These are phyloP conservation scores for Colletotrichum camelliae DNA, from an alignment of 2,329 filamentous ascomycete species.

Conservation along the genomic window DNA sequence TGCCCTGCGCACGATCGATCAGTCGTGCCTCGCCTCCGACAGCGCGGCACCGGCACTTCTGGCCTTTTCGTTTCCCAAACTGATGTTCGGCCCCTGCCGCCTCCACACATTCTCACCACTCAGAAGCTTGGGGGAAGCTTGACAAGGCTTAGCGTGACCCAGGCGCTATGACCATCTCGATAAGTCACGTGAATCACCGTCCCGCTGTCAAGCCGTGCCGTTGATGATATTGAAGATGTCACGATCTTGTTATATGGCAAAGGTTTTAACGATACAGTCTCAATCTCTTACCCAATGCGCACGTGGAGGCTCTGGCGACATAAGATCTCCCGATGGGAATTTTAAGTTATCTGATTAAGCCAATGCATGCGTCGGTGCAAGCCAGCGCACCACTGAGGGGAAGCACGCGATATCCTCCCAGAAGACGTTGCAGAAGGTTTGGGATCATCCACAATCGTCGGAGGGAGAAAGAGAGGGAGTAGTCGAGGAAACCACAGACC, in stretches of 20 bases:
- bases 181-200: conserved; percentile 24
- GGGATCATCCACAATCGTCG: background rate
- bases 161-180: conserved; percentile 33
- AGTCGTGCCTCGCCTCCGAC: background rate
- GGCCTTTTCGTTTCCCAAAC: background rate
- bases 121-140: background rate
- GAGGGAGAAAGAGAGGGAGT: conserved; percentile 20
- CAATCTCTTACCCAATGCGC: background rate
- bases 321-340: background rate
- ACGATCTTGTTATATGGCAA: background rate
- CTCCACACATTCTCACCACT: conserved; percentile 18
- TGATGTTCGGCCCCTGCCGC: conserved; percentile 9
- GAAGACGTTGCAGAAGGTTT: background rate
- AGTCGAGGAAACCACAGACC: conserved; percentile 32
- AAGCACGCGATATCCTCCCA: background rate
- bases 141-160: conserved; percentile 29
- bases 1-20: background rate
- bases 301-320: background rate
- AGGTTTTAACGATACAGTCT: background rate
- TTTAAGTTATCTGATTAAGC: background rate
- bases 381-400: background rate
- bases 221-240: background rate
- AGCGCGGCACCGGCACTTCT: conserved; percentile 8
- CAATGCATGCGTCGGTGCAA: background rate
- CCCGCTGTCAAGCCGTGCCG: background rate